Base-by-base conservation (phyloP, 768 basidiomycete genomes). In the Mycena sanguinolenta region DNA sequence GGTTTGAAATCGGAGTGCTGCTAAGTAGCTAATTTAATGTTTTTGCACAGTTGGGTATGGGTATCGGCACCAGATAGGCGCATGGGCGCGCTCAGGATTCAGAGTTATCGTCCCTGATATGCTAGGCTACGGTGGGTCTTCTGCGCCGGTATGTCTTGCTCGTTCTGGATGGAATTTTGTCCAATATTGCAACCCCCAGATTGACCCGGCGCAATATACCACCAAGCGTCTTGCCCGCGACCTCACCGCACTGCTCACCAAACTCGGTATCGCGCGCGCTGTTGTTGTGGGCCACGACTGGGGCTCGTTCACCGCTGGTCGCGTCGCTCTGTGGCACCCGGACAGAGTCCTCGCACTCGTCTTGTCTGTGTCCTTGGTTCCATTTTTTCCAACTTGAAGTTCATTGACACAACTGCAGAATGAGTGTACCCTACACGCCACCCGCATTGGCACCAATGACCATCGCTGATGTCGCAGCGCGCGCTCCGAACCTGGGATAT, bases 231-330 rank as follows among this genome's bases (percentile, higher is more conserved):
- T 92, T 1, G 87, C 86, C 63, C 82, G 83, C 50, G 93, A 95
- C 76, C 83, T 94, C 30, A 87, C 85, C 19, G 91, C 90, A 4
- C 80, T 94, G 27, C 80, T 95, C 32, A 91, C 93, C 67, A 69
- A 84, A 23, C 77, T 93, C 28, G 84, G 76, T 16, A 78, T 92
- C 6, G 71, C 77, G 42, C 84, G 84, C 76, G 90, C 88, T 38
- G 91, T 93, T 14, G 79, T 94, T 65, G 84, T 94, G 66, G 94
- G 92, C 0, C 94, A 95, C 74, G 94, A 95, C 74, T 95, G 94
- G 94, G 94, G 94, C 7, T 82, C 91, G 3, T 87, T 82, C 69
- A 87, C 83, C 16, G 92, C 85, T 2, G 86, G 85, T 50, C 84
- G 93, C 25, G 91, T 95, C 74, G 90, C 91, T 14, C 82, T 93